Evolutionary conservation across 2,329 filamentous ascomycete genomes (phyloP).

Genomic region (Alternaria sp.): DNA sequence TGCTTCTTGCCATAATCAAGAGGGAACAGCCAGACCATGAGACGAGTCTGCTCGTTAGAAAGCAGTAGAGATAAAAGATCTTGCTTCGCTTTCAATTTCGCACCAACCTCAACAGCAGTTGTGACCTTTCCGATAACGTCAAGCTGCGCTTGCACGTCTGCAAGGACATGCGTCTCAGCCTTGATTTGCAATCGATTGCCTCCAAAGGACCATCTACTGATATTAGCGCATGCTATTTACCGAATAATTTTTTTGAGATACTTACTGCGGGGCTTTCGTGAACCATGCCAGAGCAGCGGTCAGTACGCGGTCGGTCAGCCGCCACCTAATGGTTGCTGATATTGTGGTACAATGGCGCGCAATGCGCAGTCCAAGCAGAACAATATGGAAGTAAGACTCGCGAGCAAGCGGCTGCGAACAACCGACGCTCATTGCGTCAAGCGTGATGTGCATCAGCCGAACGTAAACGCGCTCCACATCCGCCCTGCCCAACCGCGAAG

Average conservation of each 20-base stretch:
- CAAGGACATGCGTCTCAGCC: constrained; percentile 84
- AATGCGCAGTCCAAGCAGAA: constrained; percentile 82
- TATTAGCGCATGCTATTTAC: constrained; percentile 22
- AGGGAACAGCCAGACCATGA: constrained; percentile 90
- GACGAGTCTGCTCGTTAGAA: constrained; percentile 81
- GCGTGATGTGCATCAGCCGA: constrained; percentile 79
- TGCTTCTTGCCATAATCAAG: constrained; percentile 70
- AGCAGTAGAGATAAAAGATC: constrained; percentile 82
- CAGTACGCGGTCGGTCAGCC: constrained; percentile 86
- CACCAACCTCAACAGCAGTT: constrained; percentile 55
- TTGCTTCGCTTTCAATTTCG: constrained; percentile 79
- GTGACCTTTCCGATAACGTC: constrained; percentile 70
- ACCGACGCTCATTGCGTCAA: constrained; percentile 70
- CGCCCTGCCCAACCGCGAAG: constrained; percentile 82
- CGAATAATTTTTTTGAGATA: background rate
- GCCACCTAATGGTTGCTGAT: constrained; percentile 74
- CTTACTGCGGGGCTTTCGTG: constrained; percentile 71
- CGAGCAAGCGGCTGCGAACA: constrained; percentile 85
- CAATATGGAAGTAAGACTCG: constrained; percentile 88
- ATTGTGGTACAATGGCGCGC: constrained; percentile 73
- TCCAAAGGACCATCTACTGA: constrained; percentile 84
- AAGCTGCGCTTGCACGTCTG: constrained; percentile 75
- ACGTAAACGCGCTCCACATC: constrained; percentile 84
- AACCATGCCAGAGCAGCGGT: constrained; percentile 93
- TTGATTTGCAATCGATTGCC: constrained; percentile 93